Conservation (phyloP, 2,329 filamentous ascomycete genomes). For the Aspergillus sp. region DNA sequence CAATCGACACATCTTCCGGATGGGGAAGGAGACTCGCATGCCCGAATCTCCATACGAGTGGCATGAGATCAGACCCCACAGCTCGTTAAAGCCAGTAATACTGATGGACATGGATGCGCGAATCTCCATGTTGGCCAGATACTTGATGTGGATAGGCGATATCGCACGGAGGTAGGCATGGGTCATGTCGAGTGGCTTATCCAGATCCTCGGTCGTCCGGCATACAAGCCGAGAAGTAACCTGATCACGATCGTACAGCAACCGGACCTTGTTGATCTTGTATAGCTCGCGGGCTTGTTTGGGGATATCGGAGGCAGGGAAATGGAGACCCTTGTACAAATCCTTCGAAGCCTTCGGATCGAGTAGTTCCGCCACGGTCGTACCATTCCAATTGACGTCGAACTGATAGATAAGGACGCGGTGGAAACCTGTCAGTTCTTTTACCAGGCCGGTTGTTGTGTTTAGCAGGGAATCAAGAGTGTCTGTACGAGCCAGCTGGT, state of each 20-base stretch:
- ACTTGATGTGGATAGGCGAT: constrained; percentile 86
- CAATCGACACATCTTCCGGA: constrained; percentile 83
- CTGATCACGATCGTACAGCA: constrained; percentile 77
- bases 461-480: constrained; percentile 68
- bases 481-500: constrained; percentile 60
- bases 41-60: constrained; percentile 74
- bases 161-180: constrained; percentile 70
- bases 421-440: constrained; percentile 84
- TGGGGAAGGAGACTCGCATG: constrained; percentile 87
- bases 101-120: constrained; percentile 94
- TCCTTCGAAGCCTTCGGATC: constrained; percentile 72
- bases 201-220: constrained; percentile 58
- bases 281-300: constrained; percentile 83
- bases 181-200: constrained; percentile 67
- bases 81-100: constrained; percentile 72
- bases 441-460: constrained; percentile 74
- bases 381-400: constrained; percentile 70
- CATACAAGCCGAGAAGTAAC: constrained; percentile 75
- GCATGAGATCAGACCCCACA: constrained; percentile 84
- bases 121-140: constrained; percentile 79
- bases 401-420: constrained; percentile 93
- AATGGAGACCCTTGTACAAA: constrained; percentile 78
- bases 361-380: constrained; percentile 79
- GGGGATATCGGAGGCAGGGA: constrained; percentile 79
- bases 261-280: constrained; percentile 78